A percentile compares a stretch with the other conserved stretches of the same genome.
phyloP scores from a whole-genome alignment of 257 asterid species.

The Scutellaria baicalensis region DNA sequence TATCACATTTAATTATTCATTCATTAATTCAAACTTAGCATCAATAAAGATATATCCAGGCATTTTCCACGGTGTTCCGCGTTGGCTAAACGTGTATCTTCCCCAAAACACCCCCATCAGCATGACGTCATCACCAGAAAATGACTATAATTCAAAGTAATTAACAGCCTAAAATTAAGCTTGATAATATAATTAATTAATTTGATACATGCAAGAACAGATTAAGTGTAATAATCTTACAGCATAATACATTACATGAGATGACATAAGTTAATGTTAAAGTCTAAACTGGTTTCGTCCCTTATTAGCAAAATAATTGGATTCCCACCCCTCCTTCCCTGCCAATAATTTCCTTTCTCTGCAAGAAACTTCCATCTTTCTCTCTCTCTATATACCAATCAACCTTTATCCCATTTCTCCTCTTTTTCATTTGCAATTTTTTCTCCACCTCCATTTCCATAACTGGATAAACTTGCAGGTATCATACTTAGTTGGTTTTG shows the following conservation, averaged over 20 bases:
- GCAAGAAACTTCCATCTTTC: slow-evolving; percentile 36
- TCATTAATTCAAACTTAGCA: slow-evolving; percentile 11
- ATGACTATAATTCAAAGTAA: not conserved
- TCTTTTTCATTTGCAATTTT: slow-evolving; percentile 42
- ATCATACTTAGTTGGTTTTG: not conserved
- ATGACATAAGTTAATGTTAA: slow-evolving; percentile 11
- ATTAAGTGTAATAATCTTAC: slow-evolving; percentile 12
- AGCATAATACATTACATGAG: not conserved
- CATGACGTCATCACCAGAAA: slow-evolving; percentile 10
- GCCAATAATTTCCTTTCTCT: slow-evolving; percentile 32
- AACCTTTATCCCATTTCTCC: slow-evolving; percentile 16
- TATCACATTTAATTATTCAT: not conserved
- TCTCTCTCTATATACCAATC: slow-evolving; percentile 31
- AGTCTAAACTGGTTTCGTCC: slow-evolving; percentile 22
- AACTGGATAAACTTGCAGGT: not conserved
- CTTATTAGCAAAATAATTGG: slow-evolving; percentile 33
- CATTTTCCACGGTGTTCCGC: slow-evolving; percentile 22
- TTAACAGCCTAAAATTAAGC: no score
- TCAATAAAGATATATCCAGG: slow-evolving; percentile 20
- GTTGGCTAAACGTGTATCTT: slow-evolving; percentile 35
- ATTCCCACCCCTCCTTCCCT: slow-evolving; percentile 26
- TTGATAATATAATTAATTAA: no score
- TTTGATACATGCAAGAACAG: not conserved
- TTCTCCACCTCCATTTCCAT: not conserved
- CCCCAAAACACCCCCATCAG: slow-evolving; percentile 16